These are phyloP conservation scores for Phytophthora macrochlamydospora DNA, from an alignment of 352 stramenopile species.

Conservation along the genomic window DNA sequence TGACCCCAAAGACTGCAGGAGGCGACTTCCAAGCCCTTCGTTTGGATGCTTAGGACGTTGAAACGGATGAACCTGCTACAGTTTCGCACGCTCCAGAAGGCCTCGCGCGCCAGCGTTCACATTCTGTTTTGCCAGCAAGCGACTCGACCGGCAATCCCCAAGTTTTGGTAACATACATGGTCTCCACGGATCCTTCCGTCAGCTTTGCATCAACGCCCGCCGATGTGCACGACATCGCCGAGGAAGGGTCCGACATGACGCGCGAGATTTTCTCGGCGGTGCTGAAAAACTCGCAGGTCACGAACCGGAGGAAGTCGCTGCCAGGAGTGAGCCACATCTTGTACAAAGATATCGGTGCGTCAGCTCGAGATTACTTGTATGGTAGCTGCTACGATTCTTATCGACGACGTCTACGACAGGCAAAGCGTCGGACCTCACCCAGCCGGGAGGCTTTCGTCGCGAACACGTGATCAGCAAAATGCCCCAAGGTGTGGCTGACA, in stretches of 20 bases:
- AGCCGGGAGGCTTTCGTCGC: conserved; percentile 53
- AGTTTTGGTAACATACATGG: conserved; percentile 3
- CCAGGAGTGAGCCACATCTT: conserved; percentile 51
- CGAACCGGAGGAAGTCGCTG: conserved; percentile 41
- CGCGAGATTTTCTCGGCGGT: conserved; percentile 59
- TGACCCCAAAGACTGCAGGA: too few species aligned
- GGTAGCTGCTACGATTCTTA: background rate
- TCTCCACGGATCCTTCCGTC: conserved; percentile 15
- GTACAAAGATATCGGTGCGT: conserved; percentile 54
- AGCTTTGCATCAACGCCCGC: conserved; percentile 24
- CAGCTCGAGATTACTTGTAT: background rate
- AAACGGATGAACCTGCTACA: background rate
- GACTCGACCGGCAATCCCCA: too few species aligned
- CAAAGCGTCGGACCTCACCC: conserved; percentile 48
- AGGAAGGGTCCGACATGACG: conserved; percentile 60
- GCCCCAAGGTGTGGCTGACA: conserved; percentile 9
- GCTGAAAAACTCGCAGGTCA: conserved; percentile 36
- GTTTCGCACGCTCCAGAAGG: conserved; percentile 2
- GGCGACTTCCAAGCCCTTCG: too few species aligned
- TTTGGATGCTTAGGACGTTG: background rate
- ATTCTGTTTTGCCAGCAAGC: background rate
- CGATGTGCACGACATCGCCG: conserved; percentile 49
- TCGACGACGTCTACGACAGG: conserved; percentile 11
- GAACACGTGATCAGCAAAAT: conserved; percentile 47
- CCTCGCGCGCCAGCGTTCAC: background rate